Conservation (phyloP, 163 green algal genomes). For the Coccomyxa subellipsoidea region DNA sequence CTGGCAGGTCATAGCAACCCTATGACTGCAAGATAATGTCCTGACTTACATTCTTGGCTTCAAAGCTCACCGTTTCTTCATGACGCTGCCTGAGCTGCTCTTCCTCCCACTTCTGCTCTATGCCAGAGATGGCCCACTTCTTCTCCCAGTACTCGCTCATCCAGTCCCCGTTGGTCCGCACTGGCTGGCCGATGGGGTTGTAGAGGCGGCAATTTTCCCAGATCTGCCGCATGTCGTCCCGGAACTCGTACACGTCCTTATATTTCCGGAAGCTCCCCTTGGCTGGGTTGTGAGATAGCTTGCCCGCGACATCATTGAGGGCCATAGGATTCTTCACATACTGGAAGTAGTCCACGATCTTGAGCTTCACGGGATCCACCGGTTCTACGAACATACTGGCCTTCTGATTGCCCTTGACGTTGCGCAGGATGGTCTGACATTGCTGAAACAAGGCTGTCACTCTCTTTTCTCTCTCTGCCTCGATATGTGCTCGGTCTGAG, state of each 20-base stretch:
- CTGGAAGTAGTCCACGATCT: constrained; percentile 75
- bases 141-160: constrained; percentile 65
- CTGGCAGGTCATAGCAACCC: no score
- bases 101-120: constrained; percentile 59
- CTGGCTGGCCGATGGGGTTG: constrained; percentile 52
- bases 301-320: constrained; percentile 70
- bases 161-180: constrained; percentile 58
- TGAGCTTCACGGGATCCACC: constrained; percentile 52
- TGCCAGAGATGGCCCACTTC: constrained; percentile 47
- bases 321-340: constrained; percentile 90
- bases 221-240: constrained; percentile 68
- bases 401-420: constrained; percentile 34
- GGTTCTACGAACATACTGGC: constrained; percentile 57
- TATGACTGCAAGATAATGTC: no score
- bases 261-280: constrained; percentile 41
- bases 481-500: constrained; percentile 14
- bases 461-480: constrained; percentile 26
- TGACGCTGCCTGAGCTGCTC: constrained; percentile 37
- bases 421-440: constrained; percentile 44
- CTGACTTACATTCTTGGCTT: no score
- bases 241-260: constrained; percentile 54
- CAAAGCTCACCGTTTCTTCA: constrained; percentile 28
- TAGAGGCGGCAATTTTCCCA: constrained; percentile 70
- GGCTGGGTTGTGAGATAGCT: constrained; percentile 27
- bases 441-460: constrained; percentile 39